These are phyloP conservation scores for Ogataea zsoltii DNA, from an alignment of 805 yeast species.

Conservation along the genomic window DNA sequence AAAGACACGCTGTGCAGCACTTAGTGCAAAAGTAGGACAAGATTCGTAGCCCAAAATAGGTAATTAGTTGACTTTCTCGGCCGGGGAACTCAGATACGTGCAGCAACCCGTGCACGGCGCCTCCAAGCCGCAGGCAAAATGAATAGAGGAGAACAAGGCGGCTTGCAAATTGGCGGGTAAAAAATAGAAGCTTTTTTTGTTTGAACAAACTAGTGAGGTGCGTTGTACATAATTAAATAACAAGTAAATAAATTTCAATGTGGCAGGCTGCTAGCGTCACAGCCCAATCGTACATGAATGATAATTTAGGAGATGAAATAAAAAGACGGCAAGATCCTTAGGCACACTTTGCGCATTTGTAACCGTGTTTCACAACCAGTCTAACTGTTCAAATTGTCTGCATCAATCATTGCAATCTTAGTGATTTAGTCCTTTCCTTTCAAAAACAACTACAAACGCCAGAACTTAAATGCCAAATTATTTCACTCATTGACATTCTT, in stretches of 20 bases:
- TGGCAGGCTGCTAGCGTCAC: background rate
- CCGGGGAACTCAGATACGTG: no score
- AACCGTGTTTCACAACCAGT: no score
- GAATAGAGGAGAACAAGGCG: background rate
- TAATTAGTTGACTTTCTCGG: no score
- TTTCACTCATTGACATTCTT: background rate
- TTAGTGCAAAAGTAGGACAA: no score
- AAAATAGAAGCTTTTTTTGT: constrained; percentile 2
- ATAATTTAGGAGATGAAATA: background rate
- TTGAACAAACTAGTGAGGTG: background rate
- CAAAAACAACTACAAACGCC: background rate
- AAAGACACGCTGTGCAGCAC: no score
- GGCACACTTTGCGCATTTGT: no score
- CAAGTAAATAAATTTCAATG: constrained; percentile 1
- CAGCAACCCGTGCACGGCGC: no score
- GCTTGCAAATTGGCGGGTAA: background rate
- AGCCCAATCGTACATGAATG: background rate
- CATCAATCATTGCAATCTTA: background rate
- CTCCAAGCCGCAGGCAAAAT: no score
- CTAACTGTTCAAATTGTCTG: background rate
- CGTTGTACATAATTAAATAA: constrained; percentile 6
- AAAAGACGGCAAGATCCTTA: constrained; percentile 1
- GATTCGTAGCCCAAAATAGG: no score
- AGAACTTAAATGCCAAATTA: background rate
- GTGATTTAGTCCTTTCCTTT: background rate